Percentiles rank a stretch among this genome's conserved stretches.
Evolutionary conservation across 495 filamentous ascomycete genomes (phyloP).

Genomic region (Lophiostoma macrostomum): DNA sequence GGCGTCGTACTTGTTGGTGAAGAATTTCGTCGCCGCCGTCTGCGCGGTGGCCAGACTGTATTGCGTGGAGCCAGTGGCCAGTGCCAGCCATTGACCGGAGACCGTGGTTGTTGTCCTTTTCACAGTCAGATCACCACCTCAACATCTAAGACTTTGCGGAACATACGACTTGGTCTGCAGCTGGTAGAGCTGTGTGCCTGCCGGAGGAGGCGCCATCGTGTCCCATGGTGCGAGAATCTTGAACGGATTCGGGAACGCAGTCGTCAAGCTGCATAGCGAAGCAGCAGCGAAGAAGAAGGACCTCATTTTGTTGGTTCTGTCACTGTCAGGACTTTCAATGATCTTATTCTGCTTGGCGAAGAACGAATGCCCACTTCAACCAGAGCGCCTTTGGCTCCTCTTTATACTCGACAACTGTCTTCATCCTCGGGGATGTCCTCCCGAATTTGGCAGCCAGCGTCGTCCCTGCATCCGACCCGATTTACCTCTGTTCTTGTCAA

Average conservation of each 20-base stretch:
- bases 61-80: constrained; percentile 6
- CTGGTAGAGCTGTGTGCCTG: constrained; percentile 19
- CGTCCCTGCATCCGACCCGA: not conserved
- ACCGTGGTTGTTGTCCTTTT: constrained; percentile 3
- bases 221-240: not conserved
- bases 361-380: not conserved
- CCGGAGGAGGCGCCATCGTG: constrained; percentile 9
- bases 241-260: constrained; percentile 16
- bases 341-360: not conserved
- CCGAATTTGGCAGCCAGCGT: not conserved
- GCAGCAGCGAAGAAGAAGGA: constrained; percentile 12
- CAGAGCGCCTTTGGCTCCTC: too few relatives aligned
- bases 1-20: constrained; percentile 9
- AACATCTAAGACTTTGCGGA: not conserved
- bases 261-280: constrained; percentile 22
- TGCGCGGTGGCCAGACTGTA: constrained; percentile 12
- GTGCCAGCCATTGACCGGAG: constrained; percentile 17
- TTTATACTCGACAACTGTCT: too few relatives aligned
- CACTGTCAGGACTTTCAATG: not conserved
- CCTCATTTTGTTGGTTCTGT: constrained; percentile 12
- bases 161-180: constrained; percentile 28
- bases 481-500: not conserved
- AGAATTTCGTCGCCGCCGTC: constrained; percentile 17
- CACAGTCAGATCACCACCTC: not conserved
- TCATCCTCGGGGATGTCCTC: not conserved